A percentile compares a stretch with the other conserved stretches of the same genome.
Conservation (phyloP, 768 basidiomycete genomes). For the Lyophyllum atratum region DNA sequence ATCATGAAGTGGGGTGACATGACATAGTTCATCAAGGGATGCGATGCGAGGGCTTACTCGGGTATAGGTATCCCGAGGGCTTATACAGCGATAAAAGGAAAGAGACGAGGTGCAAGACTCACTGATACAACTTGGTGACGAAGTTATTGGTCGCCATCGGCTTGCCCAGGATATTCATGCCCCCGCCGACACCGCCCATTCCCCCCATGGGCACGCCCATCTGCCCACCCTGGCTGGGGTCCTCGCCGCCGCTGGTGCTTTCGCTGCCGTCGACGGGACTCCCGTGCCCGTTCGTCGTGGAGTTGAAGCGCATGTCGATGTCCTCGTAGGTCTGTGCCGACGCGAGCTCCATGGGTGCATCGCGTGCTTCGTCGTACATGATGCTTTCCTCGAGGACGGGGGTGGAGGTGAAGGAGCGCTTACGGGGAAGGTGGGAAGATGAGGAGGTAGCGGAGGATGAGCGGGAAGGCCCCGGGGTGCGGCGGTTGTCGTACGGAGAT, state of each 20-base stretch:
- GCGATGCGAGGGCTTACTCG: background rate
- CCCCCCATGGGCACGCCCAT: constrained; percentile 26
- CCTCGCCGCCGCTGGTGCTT: constrained; percentile 36
- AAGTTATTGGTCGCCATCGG: constrained; percentile 79
- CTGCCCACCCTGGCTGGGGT: background rate
- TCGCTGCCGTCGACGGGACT: constrained; percentile 52
- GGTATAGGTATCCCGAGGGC: background rate
- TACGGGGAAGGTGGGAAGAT: constrained; percentile 62
- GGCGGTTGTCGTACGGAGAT: constrained; percentile 28
- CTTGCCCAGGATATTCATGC: constrained; percentile 65
- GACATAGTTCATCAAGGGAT: constrained; percentile 7
- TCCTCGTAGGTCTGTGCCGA: constrained; percentile 53
- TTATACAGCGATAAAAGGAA: background rate
- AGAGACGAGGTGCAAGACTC: constrained; percentile 26
- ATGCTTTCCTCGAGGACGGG: constrained; percentile 40
- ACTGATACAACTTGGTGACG: constrained; percentile 88
- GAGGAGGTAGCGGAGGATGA: constrained; percentile 56
- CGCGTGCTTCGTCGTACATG: constrained; percentile 40
- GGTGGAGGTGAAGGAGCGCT: constrained; percentile 64
- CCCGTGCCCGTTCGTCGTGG: constrained; percentile 6
- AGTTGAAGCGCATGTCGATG: constrained; percentile 24
- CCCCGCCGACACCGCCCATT: constrained; percentile 37
- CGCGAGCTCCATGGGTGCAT: constrained; percentile 36
- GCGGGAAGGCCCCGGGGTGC: constrained; percentile 28
- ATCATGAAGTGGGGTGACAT: background rate